These are phyloP conservation scores for Striga asiatica DNA, from an alignment of 257 asterid genomes.

Conservation along the genomic window DNA sequence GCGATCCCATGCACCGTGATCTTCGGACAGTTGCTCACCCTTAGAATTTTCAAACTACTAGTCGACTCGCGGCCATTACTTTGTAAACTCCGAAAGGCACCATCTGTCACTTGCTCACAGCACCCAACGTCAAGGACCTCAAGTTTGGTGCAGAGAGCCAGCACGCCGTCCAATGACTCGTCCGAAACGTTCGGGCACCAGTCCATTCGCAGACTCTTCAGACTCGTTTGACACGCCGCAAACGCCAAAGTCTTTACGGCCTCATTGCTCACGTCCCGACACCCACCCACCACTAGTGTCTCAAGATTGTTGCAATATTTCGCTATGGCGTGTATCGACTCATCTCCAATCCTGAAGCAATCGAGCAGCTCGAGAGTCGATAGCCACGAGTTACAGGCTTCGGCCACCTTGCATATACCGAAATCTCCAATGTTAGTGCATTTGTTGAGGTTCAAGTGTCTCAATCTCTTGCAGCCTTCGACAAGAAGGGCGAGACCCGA, in stretches of 20 bases:
- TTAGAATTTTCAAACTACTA: conserved; percentile 53
- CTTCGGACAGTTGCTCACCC: conserved; percentile 70
- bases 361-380: conserved; percentile 60
- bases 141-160: conserved; percentile 51
- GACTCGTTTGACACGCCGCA: conserved; percentile 41
- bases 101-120: conserved; percentile 82
- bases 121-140: conserved; percentile 88
- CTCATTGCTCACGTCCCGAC: conserved; percentile 56
- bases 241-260: conserved; percentile 63
- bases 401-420: conserved; percentile 47
- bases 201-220: conserved; percentile 80
- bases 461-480: conserved; percentile 62
- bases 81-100: conserved; percentile 61
- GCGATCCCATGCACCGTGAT: conserved; percentile 60
- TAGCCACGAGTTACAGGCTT: conserved; percentile 57
- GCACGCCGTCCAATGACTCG: conserved; percentile 38
- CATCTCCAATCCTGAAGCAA: conserved; percentile 73
- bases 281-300: conserved; percentile 75
- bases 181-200: conserved; percentile 84
- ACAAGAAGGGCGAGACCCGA: conserved; percentile 64
- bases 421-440: conserved; percentile 70
- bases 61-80: conserved; percentile 28
- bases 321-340: conserved; percentile 48
- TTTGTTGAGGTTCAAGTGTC: conserved; percentile 59
- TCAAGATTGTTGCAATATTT: conserved; percentile 51